Conservation (phyloP, 257 asterid species). For the Solanum okadae region DNA sequence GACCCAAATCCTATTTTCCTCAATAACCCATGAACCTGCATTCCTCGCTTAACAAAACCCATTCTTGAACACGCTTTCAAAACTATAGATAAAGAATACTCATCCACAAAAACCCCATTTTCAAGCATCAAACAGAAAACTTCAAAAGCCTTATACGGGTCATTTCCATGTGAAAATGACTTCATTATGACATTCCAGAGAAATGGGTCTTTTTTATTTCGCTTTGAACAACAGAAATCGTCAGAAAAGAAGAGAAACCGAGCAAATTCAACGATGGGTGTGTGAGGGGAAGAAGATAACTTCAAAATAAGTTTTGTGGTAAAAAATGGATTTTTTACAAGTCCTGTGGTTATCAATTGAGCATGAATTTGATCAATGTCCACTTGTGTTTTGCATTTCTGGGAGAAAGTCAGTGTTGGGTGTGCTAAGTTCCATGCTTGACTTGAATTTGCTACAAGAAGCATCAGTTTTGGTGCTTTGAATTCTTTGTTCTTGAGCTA, state of each 20-base stretch:
- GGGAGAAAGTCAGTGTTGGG: conserved; percentile 22
- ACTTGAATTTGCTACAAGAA: conserved; percentile 28
- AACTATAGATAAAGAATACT: conserved; percentile 59
- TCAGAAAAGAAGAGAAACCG: conserved; percentile 35
- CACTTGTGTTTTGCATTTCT: conserved; percentile 51
- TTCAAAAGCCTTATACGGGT: conserved; percentile 45
- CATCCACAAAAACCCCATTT: conserved; percentile 48
- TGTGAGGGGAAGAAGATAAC: conserved; percentile 33
- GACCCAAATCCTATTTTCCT: conserved; percentile 42
- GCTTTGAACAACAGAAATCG: background rate
- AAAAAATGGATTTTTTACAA: conserved; percentile 29
- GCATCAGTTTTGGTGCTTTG: conserved; percentile 22
- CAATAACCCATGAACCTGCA: conserved; percentile 78
- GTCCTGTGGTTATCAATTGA: conserved; percentile 58
- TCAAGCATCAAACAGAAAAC: conserved; percentile 63
- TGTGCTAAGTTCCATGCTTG: conserved; percentile 46
- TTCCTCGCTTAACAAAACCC: conserved; percentile 27
- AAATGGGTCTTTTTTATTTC: conserved; percentile 36
- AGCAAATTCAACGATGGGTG: conserved; percentile 37
- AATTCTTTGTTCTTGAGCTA: background rate
- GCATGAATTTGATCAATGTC: conserved; percentile 58
- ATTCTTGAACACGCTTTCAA: conserved; percentile 60
- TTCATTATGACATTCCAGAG: conserved; percentile 66
- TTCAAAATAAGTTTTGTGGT: conserved; percentile 46
- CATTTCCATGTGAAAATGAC: conserved; percentile 46